Evolutionary conservation across 169 alveolate genomes (phyloP), one percentile per base, ranked within the genome.

Genomic region (Plasmodium sp.): DNA sequence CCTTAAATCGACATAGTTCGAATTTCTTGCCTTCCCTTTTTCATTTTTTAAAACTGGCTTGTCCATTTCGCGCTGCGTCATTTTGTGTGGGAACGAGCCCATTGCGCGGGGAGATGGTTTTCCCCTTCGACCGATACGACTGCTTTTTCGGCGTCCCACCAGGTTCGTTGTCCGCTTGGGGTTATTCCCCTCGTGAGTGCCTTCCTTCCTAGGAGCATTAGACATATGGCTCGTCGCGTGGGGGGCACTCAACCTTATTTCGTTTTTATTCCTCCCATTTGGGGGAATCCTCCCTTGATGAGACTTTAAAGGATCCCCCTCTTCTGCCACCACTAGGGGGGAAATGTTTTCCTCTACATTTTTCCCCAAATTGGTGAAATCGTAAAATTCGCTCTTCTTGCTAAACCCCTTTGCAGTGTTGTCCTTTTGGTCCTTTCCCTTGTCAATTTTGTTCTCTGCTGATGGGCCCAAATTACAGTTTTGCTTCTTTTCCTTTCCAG

Each of bases 1-100:
- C 45, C 71, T 86, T 86, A 86, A 56, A 54, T 86, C 93, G 31
- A 86, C 81, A 86, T 86, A 86, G n/a, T 75, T 41, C 7, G 79
- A 33, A 75, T 86, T 48, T 51, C 31, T 75, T 71, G 41, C 39
- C 71, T 12, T 33, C 27, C 33, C 27, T 75, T 79, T 74, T 43
- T 54, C 45, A 27, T 36, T 48, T 56, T 67, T 84, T 43, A 84
- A 22, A 43, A 71, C n/a, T 39, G 73, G 6, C 41, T 41, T 27
- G 16, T 45, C 81, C 77, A 5, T 54, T 41, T 71, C 12, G 45
- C 56, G 71, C n/a, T 12, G 74, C 34, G 82, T 14, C 33, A 43
- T 83, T 83, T 83, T 62, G 31, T 18, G 27, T 16, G 45, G 48
- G 10, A 43, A n/a, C 14, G 34, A 9, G 39, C 33, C 12, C 75